These are phyloP conservation scores for Claviceps pazoutovae DNA, from an alignment of 2,329 filamentous ascomycete genomes.

Conservation along the genomic window DNA sequence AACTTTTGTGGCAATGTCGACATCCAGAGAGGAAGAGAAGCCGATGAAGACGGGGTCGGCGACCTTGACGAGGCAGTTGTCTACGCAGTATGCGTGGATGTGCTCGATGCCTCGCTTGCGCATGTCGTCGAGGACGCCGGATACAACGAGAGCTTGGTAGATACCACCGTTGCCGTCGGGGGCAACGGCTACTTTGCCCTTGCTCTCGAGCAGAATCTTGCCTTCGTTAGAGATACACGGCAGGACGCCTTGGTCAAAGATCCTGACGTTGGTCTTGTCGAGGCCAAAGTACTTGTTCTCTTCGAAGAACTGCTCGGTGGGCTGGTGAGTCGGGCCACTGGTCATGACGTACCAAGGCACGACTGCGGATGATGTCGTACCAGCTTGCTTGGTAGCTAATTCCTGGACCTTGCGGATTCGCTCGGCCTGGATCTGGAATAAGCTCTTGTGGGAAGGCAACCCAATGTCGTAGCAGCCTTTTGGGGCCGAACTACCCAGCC, in stretches of 20 bases:
- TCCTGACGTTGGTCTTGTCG: constrained; percentile 67
- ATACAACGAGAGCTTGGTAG: constrained; percentile 77
- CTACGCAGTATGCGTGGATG: constrained; percentile 94
- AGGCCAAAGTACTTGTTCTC: constrained; percentile 86
- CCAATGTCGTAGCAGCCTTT: constrained; percentile 98
- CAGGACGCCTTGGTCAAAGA: constrained; percentile 94
- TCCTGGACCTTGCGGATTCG: constrained; percentile 76
- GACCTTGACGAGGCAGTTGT: constrained; percentile 99
- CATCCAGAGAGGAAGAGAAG: constrained; percentile 73
- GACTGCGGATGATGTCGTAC: constrained; percentile 38
- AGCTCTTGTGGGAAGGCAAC: constrained; percentile 78
- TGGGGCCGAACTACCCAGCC: constrained; percentile 83
- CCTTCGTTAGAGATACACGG: constrained; percentile 96
- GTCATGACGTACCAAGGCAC: constrained; percentile 99
- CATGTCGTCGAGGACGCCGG: constrained; percentile 78
- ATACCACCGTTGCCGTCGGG: constrained; percentile 96
- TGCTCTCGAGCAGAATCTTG: constrained; percentile 88
- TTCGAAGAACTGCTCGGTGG: constrained; percentile 88
- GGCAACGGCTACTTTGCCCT: constrained; percentile 82
- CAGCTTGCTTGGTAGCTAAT: constrained; percentile 59
- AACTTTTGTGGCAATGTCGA: constrained; percentile 98
- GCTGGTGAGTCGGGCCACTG: constrained; percentile 78
- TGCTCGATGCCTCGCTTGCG: constrained; percentile 79
- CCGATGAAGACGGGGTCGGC: constrained; percentile 92
- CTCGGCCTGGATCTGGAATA: constrained; percentile 97